Base-by-base conservation (phyloP, 2,329 filamentous ascomycete genomes). In the Cladosporium colombiae region DNA sequence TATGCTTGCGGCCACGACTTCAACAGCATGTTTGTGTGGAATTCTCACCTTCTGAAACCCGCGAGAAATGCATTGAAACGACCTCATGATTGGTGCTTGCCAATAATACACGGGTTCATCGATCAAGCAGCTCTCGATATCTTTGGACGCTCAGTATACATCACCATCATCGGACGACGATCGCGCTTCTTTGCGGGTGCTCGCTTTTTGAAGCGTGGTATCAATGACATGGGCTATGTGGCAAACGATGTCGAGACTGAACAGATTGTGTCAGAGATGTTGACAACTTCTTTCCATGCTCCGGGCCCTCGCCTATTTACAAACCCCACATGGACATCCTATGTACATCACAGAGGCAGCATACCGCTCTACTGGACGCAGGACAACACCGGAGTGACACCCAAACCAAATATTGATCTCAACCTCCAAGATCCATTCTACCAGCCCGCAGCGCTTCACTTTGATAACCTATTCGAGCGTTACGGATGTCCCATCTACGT, bases 191-290 rank as follows among this genome's bases (percentile, higher is more conserved):
- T 98, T 78, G 95, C 95, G 2, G 95, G 95, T 31, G 95, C 95
- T 44, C 86, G 95, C 3, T 99, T 97, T 71, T 80, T 99, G 62
- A 99, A 99, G 78, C 89, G 95, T 66, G 95, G 95, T 35, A 91
- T 93, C 57, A 99, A 99, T 74, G 95, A 99, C 76, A 77, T 93
- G 75, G 94, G 95, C 16, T 96, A 96, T 76, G 95, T 99, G 64
- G 96, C 95, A 62, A 99, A 99, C 75, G 96, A 99, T 78, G 95
- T 99, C 27, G 96, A 99, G 79, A 98, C 95, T 0, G 95, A 99
- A 78, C 95, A 99, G 77, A 97, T 99, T 67, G 93, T 99, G 5
- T 95, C 93, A 0, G 95, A 99, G 75, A 92, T 93, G 72, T 82
- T 94, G 60, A 97, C 93, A 0, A 99, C 95, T 0, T 97, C 95